Percentiles rank a stretch among this genome's conserved stretches.
Conservation (phyloP, 1,284 basidiomycete species). For the Pascua sp. region DNA sequence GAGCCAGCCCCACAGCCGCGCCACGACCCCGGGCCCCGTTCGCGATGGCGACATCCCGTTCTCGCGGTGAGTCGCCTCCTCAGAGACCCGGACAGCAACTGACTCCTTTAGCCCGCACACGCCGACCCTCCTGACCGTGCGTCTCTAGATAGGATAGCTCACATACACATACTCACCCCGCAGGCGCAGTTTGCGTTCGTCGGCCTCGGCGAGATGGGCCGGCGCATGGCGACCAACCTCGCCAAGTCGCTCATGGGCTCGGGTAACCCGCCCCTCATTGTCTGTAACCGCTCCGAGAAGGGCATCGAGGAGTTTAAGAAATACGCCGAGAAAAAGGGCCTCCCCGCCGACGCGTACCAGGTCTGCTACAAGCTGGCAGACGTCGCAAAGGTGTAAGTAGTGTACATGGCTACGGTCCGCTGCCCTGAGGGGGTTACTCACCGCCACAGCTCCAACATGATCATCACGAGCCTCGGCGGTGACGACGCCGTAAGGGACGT, state of each 20-base stretch:
- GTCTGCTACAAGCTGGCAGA: slow-evolving; percentile 39
- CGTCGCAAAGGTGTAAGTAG: slow-evolving; percentile 41
- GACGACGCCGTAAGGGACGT: slow-evolving; percentile 70
- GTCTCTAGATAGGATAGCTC: neutral
- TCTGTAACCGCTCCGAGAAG: slow-evolving; percentile 46
- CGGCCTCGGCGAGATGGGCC: slow-evolving; percentile 50
- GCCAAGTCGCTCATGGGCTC: slow-evolving; percentile 28
- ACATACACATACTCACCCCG: too few species aligned
- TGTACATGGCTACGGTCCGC: neutral
- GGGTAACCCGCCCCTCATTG: slow-evolving; percentile 41
- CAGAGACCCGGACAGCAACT: neutral
- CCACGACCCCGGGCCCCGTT: too few species aligned
- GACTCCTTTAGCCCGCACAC: slow-evolving; percentile 31
- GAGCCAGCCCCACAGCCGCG: neutral
- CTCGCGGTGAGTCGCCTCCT: slow-evolving; percentile 32
- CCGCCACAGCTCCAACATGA: slow-evolving; percentile 63
- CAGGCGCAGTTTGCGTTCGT: slow-evolving; percentile 43
- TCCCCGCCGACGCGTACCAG: slow-evolving; percentile 30
- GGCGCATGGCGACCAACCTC: slow-evolving; percentile 46
- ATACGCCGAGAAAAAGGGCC: slow-evolving; percentile 29
- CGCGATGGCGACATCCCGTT: slow-evolving; percentile 32
- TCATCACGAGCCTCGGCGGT: slow-evolving; percentile 70
- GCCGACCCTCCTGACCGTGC: slow-evolving; percentile 17
- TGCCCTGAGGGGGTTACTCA: neutral
- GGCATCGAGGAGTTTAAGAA: slow-evolving; percentile 38